These are phyloP conservation scores for Lodderomyces jiufengensis DNA, from an alignment of 1,139 yeast species.

Conservation along the genomic window DNA sequence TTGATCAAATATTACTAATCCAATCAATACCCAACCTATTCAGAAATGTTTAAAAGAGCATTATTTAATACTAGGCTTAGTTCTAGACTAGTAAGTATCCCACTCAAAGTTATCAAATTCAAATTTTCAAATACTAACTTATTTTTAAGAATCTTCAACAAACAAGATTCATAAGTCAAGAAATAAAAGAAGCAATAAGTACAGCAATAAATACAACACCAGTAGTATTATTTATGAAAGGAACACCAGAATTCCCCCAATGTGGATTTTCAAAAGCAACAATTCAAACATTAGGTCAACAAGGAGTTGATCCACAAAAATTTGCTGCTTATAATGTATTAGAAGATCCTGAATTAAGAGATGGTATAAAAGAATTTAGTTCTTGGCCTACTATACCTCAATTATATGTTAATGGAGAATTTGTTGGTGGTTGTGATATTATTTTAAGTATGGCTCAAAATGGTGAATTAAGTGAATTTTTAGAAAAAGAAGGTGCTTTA, in stretches of 20 bases:
- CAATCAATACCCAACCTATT: no score
- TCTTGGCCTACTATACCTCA: conserved; percentile 95
- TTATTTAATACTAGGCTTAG: conserved; percentile 15
- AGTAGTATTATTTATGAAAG: conserved; percentile 92
- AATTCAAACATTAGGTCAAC: conserved; percentile 88
- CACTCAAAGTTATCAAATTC: not conserved
- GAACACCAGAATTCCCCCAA: conserved; percentile 96
- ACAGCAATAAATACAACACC: conserved; percentile 85
- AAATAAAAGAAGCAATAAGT: conserved; percentile 78
- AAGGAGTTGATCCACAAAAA: conserved; percentile 94
- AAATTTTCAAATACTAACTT: conserved; percentile 4
- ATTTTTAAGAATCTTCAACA: conserved; percentile 7
- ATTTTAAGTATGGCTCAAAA: conserved; percentile 84
- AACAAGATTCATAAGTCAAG: conserved; percentile 64
- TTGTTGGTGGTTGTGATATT: conserved; percentile 97
- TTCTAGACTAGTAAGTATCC: conserved; percentile 2
- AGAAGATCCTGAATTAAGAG: conserved; percentile 89
- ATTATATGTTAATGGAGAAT: conserved; percentile 70
- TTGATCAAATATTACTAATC: no score
- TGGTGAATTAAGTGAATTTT: conserved; percentile 85
- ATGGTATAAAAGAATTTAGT: conserved; percentile 90
- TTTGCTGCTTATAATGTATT: conserved; percentile 96
- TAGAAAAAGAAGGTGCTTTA: conserved; percentile 76
- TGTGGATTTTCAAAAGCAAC: conserved; percentile 98
- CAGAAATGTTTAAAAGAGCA: conserved; percentile 25